Evolutionary conservation across 345 rosid genomes (phyloP).

Genomic region (Fremontodendron californicum): DNA sequence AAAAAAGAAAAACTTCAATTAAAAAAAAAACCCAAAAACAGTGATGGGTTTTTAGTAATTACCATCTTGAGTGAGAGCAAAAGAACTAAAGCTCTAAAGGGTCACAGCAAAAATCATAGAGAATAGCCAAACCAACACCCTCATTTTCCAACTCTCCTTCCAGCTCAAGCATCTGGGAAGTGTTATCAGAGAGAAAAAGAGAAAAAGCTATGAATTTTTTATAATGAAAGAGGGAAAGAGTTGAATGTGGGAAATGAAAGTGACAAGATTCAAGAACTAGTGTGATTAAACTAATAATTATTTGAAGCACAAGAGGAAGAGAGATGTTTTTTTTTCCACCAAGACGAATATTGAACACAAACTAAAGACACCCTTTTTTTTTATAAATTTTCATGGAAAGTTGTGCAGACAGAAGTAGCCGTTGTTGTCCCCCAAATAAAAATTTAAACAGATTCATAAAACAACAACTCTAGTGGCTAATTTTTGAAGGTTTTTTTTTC

Average conservation of each 20-base stretch:
- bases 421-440: conserved; percentile 28
- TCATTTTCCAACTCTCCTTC: conserved; percentile 22
- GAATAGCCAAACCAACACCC: conserved; percentile 26
- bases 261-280: conserved; percentile 22
- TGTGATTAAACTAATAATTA: conserved; percentile 31
- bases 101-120: conserved; percentile 29
- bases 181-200: background rate
- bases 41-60: conserved; percentile 22
- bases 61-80: conserved; percentile 66
- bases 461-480: background rate
- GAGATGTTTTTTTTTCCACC: background rate
- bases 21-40: background rate
- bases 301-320: conserved; percentile 16
- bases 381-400: conserved; percentile 30
- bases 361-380: conserved; percentile 20
- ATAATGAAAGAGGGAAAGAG: background rate
- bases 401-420: conserved; percentile 44
- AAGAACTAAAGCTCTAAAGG: conserved; percentile 32
- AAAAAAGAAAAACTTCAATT: background rate
- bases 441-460: conserved; percentile 26
- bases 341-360: conserved; percentile 11
- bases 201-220: conserved; percentile 6
- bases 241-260: conserved; percentile 1
- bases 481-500: background rate
- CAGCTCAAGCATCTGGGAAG: background rate